Conservation (phyloP, 805 yeast species). For the Saturnispora diversa region DNA sequence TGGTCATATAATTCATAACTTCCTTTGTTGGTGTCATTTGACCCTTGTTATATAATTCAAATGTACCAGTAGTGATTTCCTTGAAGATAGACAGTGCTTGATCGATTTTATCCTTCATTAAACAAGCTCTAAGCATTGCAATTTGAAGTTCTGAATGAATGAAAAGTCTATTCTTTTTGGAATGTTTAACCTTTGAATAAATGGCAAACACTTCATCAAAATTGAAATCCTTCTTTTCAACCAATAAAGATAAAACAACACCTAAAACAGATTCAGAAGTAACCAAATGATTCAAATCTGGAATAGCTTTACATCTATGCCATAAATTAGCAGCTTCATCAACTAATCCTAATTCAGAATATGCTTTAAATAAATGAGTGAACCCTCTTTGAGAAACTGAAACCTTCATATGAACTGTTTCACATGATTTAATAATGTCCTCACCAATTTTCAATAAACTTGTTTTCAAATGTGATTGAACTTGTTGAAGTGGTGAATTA, state of each 20-base stretch:
- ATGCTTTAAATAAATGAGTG: conserved; percentile 47
- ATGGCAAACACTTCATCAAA: conserved; percentile 53
- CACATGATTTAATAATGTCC: conserved; percentile 31
- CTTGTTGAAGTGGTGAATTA: conserved; percentile 42
- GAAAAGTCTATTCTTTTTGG: conserved; percentile 18
- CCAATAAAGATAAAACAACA: conserved; percentile 57
- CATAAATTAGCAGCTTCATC: conserved; percentile 61
- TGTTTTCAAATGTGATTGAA: conserved; percentile 36
- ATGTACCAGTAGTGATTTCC: conserved; percentile 44
- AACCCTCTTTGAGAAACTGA: conserved; percentile 43
- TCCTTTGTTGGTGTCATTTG: conserved; percentile 23
- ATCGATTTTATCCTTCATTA: conserved; percentile 53
- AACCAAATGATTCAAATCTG: conserved; percentile 35
- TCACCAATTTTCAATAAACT: conserved; percentile 40
- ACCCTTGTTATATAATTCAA: conserved; percentile 22
- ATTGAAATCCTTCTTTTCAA: conserved; percentile 46
- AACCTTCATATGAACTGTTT: conserved; percentile 25
- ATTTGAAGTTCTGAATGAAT: conserved; percentile 44
- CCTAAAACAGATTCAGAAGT: conserved; percentile 61
- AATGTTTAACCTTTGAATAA: conserved; percentile 34
- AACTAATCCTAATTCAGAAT: conserved; percentile 48
- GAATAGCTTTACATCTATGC: conserved; percentile 48
- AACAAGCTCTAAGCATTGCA: conserved; percentile 67
- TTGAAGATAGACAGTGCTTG: conserved; percentile 58
- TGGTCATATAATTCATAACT: conserved; percentile 47